phyloP scores from a whole-genome alignment of 495 filamentous ascomycete species.

The Penicilliopsis zonata region DNA sequence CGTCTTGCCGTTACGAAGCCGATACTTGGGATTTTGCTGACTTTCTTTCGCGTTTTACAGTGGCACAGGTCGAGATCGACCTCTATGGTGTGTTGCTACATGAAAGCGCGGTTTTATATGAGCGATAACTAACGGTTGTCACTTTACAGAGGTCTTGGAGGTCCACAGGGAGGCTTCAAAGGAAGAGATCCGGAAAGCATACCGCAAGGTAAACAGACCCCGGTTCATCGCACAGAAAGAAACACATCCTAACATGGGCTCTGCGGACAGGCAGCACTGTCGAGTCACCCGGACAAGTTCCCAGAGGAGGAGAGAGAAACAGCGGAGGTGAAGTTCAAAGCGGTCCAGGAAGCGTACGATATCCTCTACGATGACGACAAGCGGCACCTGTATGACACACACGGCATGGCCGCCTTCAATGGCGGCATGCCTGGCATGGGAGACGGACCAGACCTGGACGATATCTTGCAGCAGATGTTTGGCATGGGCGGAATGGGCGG shows the following conservation, averaged over 20 bases:
- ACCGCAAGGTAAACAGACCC: constrained; percentile 62
- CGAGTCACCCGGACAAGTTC: constrained; percentile 93
- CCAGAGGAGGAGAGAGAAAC: constrained; percentile 70
- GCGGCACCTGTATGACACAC: constrained; percentile 77
- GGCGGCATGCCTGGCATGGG: constrained; percentile 53
- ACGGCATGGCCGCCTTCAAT: constrained; percentile 94
- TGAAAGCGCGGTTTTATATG: not conserved
- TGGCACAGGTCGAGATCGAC: constrained; percentile 26
- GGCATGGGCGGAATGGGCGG: constrained; percentile 41
- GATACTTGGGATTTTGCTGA: constrained; percentile 6
- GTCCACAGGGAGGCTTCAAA: constrained; percentile 57
- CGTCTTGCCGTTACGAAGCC: not conserved
- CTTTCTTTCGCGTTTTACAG: constrained; percentile 9
- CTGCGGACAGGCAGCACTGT: constrained; percentile 58
- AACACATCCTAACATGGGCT: constrained; percentile 1
- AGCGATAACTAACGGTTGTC: constrained; percentile 10
- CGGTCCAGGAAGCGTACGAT: constrained; percentile 86
- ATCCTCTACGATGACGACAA: constrained; percentile 95
- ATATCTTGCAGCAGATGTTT: constrained; percentile 90
- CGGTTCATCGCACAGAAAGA: constrained; percentile 1
- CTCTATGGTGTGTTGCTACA: constrained; percentile 29
- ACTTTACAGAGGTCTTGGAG: constrained; percentile 56
- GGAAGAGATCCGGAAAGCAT: constrained; percentile 91
- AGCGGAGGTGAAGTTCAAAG: constrained; percentile 85
- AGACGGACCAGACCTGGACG: constrained; percentile 70